Evolutionary conservation across 768 basidiomycete species (phyloP), one percentile per base, ranked within the genome.

Genomic region (Lactarius pseudohatsudake): DNA sequence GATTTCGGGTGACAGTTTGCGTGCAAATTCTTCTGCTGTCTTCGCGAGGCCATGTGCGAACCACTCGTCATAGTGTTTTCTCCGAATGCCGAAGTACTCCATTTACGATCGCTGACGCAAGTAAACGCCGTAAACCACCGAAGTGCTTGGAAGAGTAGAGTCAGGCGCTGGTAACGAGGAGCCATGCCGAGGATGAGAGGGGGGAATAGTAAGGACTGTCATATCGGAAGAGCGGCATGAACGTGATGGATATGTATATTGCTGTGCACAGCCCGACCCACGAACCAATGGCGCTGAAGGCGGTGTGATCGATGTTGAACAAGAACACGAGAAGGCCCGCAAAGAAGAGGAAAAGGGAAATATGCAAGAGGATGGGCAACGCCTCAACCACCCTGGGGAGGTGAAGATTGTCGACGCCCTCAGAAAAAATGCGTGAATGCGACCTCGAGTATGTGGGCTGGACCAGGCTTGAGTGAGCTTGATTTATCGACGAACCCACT

Each of bases 321-420:
- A 60, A 22, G 30, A 60, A 60, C 22, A 60, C 15, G 20, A 60
- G 43, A 10, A 60, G 59, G 16, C 45, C 59, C 10, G 59, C 28
- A 34, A 60, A 47, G 59, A 60, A 60, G 30, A 60, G 59, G 59
- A 60, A 60, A 11, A 60, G 43, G 30, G 59, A 60, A 22, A 34
- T 0, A 32, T 60, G 59, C 2, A 60, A 18, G 41, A 60, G 30
- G 1, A 30, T 9, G 18, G 59, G 59, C 32, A 60, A 43, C 9
- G 59, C 43, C 22, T 45, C 59, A 16, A 50, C 59, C 9, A 20
- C 59, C 18, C 10, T n/a, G 5, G 59, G 45, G 18, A 60, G 43
- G 20, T 36, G 59, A 8, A 47, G 26, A 4, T 60, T 50, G 1
- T 45, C 45, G 2, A 60, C 30, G 6, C 43, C 43, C 5, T 60